Conservation (phyloP, 345 rosid genomes). For the Populus davidiana region DNA sequence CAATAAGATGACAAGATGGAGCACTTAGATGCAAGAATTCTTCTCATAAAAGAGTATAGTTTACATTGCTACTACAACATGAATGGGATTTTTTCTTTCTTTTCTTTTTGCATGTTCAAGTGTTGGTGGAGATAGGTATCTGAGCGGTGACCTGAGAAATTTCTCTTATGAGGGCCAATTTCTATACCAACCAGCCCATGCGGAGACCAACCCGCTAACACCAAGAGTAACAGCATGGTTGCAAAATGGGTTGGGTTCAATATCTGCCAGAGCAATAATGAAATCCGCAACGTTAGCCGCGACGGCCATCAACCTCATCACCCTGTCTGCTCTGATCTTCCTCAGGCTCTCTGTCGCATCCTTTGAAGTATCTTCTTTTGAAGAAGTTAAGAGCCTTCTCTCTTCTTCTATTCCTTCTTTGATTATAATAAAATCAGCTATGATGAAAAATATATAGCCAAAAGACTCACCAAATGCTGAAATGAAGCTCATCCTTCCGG, state of each 20-base stretch:
- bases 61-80: neutral
- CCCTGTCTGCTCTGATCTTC: slow-evolving; percentile 58
- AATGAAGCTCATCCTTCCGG: slow-evolving; percentile 77
- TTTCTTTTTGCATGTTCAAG: neutral
- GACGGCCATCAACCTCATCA: slow-evolving; percentile 81
- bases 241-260: slow-evolving; percentile 87
- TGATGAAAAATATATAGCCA: slow-evolving; percentile 77
- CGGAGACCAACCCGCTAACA: slow-evolving; percentile 87
- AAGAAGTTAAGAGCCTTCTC: slow-evolving; percentile 40
- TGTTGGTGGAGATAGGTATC: neutral
- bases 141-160: neutral
- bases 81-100: neutral
- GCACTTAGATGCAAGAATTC: neutral
- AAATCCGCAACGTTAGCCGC: slow-evolving; percentile 91
- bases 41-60: neutral
- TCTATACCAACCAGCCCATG: slow-evolving; percentile 99
- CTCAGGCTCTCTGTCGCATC: slow-evolving; percentile 33
- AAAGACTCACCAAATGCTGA: slow-evolving; percentile 98
- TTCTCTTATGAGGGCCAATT: slow-evolving; percentile 69
- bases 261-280: slow-evolving; percentile 73
- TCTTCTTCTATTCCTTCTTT: slow-evolving; percentile 48
- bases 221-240: slow-evolving; percentile 69
- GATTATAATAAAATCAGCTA: slow-evolving; percentile 58
- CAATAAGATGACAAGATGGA: too few relatives aligned
- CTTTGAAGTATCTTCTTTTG: slow-evolving; percentile 17